phyloP scores from a whole-genome alignment of 2,329 filamentous ascomycete species.

The Metarhizium anisopliae region DNA sequence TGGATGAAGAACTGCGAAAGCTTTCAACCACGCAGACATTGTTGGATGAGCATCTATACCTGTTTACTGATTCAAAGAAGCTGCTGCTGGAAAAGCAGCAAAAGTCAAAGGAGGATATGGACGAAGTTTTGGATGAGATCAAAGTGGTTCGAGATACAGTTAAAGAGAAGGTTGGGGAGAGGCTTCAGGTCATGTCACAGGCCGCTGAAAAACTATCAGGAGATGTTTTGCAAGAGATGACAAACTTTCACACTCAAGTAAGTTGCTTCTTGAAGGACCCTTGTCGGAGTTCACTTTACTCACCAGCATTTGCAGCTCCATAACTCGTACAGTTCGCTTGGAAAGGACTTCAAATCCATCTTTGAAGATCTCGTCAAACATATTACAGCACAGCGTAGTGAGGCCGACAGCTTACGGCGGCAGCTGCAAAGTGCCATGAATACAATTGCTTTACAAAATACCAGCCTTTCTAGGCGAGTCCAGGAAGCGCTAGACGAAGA shows the following conservation, averaged over 20 bases:
- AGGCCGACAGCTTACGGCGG: slow-evolving; percentile 63
- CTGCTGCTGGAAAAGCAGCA: slow-evolving; percentile 60
- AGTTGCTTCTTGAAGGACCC: slow-evolving; percentile 12
- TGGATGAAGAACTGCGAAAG: slow-evolving; percentile 64
- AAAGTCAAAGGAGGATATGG: slow-evolving; percentile 74
- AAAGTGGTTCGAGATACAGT: slow-evolving; percentile 82
- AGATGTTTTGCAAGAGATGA: slow-evolving; percentile 79
- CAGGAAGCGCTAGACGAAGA: slow-evolving; percentile 68
- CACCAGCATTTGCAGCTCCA: slow-evolving; percentile 49
- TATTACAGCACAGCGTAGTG: slow-evolving; percentile 65
- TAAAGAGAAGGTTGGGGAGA: slow-evolving; percentile 76
- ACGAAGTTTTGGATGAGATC: slow-evolving; percentile 84
- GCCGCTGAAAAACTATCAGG: slow-evolving; percentile 84
- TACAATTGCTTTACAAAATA: slow-evolving; percentile 59
- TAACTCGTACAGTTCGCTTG: slow-evolving; percentile 72
- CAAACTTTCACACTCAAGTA: slow-evolving; percentile 66
- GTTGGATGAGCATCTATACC: slow-evolving; percentile 57
- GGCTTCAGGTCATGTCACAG: slow-evolving; percentile 70
- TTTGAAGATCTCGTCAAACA: slow-evolving; percentile 75
- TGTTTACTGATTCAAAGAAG: slow-evolving; percentile 58
- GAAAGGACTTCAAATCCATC: slow-evolving; percentile 74
- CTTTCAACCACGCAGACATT: slow-evolving; percentile 62
- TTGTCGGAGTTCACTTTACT: not conserved
- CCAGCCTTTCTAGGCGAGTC: slow-evolving; percentile 55
- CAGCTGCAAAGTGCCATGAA: slow-evolving; percentile 65